Evolutionary conservation across 257 asterid species (phyloP), one percentile per base, ranked within the genome.

Genomic region (Datura wrightii): DNA sequence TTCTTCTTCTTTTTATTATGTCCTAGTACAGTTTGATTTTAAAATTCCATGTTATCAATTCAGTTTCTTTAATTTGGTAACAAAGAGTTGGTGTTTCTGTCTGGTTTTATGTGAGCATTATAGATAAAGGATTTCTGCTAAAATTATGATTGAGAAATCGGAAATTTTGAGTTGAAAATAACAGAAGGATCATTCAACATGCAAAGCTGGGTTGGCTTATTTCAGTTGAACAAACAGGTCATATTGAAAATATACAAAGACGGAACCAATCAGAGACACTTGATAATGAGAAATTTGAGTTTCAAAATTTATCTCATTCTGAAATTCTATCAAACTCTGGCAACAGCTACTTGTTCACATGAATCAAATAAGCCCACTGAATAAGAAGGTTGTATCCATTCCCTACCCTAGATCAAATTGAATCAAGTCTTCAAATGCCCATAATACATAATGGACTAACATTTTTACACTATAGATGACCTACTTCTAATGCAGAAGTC

Each of bases 371-470:
- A 24, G 46, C 18, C 59, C 41, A n/a, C 24, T 14, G 44, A 74
- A 48, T 74, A 76, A 76, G 16, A 42, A 41, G 79, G 79, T 71
- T 71, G 9, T 6, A 41, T 42, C 10, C 56, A 44, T 48, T 13
- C 3, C 59, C 80, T 48, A 78, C 34, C 31, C 65, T 78, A 52
- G 82, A 34, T 78, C 31, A 78, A 52, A 52, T 53, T 6, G 62
- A 76, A 76, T 48, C 14, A 76, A 50, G 14, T 52, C 46, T 78
- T 78, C 24, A 37, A 31, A 78, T 78, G 34, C 48, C 65, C 48
- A 78, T 52, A 34, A 1, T 11, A 31, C 72, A 65, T 34, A 50
- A 52, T 6, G 42, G 63, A 52, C 48, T 78, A 50, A 78, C 42
- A 78, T 78, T 34, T 52, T 52, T 31, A 78, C 82, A 78, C 63